Percentiles rank a stretch among this genome's conserved stretches.
Evolutionary conservation across 768 basidiomycete genomes (phyloP).

Genomic region (Mycena vulgaris): DNA sequence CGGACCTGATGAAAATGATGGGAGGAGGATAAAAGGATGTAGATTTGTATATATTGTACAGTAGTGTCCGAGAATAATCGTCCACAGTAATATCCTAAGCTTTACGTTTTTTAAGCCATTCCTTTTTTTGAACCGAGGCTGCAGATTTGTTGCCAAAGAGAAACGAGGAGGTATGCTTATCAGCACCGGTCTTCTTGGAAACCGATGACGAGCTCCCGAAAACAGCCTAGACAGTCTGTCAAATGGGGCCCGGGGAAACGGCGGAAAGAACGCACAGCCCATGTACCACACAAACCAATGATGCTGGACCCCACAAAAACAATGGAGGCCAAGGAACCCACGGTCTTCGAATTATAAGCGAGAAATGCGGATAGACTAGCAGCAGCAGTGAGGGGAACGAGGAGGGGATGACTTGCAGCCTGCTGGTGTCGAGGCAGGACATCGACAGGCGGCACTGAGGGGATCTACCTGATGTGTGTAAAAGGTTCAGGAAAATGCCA

Average conservation of each 20-base stretch:
- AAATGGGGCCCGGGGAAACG: not conserved
- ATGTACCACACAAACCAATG: constrained; percentile 78
- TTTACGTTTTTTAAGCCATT: constrained; percentile 63
- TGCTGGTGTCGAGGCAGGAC: constrained; percentile 45
- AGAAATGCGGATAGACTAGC: constrained; percentile 70
- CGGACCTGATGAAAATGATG: constrained; percentile 92
- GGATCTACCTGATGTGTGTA: constrained; percentile 52
- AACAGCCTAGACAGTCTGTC: constrained; percentile 59
- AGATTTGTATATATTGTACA: constrained; percentile 27
- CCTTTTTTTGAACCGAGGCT: constrained; percentile 74
- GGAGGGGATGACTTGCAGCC: constrained; percentile 68
- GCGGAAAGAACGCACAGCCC: constrained; percentile 68
- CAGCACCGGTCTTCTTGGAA: constrained; percentile 84
- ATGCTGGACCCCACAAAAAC: constrained; percentile 64
- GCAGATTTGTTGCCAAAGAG: constrained; percentile 83
- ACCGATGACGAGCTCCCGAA: constrained; percentile 70
- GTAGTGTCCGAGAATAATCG: constrained; percentile 27
- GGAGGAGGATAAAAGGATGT: constrained; percentile 63
- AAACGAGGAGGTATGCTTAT: constrained; percentile 86
- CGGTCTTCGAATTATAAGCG: constrained; percentile 73
- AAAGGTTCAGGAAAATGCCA: constrained; percentile 18
- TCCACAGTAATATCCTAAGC: constrained; percentile 17
- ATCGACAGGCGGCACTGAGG: constrained; percentile 58
- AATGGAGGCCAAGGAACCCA: constrained; percentile 70
- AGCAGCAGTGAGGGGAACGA: constrained; percentile 71